Evolutionary conservation across 768 basidiomycete genomes (phyloP), one percentile per base, ranked within the genome.

Genomic region (Hypholoma fasciculare): DNA sequence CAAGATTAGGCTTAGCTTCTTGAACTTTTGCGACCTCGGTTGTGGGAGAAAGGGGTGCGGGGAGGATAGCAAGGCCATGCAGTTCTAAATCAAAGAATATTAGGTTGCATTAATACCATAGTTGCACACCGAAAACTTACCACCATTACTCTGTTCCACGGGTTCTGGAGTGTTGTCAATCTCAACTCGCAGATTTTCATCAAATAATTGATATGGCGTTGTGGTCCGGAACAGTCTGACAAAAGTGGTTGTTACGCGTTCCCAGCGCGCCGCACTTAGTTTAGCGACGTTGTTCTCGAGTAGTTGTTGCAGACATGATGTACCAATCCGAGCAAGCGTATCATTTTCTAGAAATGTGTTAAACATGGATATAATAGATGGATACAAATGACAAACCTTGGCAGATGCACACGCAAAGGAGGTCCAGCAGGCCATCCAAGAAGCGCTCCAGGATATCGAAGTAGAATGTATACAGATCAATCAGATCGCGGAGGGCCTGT

Each of bases 191-290:
- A 99, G 76, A 54, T 79, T 88, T 56, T 96, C 94, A 64, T 99
- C 96, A 67, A 98, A 98, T 5, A 99, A 76, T 67, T 98, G 96
- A 75, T 96, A 91, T 0, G 97, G 97, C 0, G 96, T 98, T 0
- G 97, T 99, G 2, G 94, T 98, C 67, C 90, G 84, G 85, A 98
- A 99, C n/a, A 99, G 78, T 69, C 91, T 92, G 40, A 97, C 90
- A 63, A 99, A 98, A 0, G 96, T 94, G 9, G 89, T 86, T 2
- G 94, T 88, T 17, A 98, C 89, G 37, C 86, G 84, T 71, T 96
- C 95, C 97, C 97, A 99, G 56, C 88, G 88, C 16, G 82, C 76
- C 0, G 90, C 72, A 64, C 87, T 92, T 34, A 99, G 82, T 72
- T 95, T 98, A 57, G 79, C 78, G 46, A 96, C 90, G 63, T 98